phyloP scores from a whole-genome alignment of 208 protist species.

The Trypanosomatidae sp. region DNA sequence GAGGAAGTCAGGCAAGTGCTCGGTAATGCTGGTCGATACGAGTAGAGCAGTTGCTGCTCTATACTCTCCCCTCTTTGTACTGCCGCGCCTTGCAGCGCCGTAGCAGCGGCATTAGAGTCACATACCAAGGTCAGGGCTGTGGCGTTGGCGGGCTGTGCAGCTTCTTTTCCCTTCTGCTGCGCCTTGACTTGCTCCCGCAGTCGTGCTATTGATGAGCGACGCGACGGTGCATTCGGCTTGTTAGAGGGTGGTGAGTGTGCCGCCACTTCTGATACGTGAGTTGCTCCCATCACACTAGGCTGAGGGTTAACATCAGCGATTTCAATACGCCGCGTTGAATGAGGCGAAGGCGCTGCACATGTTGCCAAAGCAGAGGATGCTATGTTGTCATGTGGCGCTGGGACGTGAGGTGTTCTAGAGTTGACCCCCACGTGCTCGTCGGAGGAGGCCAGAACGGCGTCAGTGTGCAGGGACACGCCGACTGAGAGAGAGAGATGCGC shows the following conservation, averaged over 20 bases:
- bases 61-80: background rate
- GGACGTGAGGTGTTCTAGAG: background rate
- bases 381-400: background rate
- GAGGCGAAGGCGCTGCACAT: background rate
- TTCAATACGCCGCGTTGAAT: background rate
- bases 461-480: background rate
- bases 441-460: background rate
- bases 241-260: slow-evolving; percentile 10
- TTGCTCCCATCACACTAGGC: background rate
- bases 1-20: background rate
- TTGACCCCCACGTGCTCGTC: background rate
- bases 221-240: slow-evolving; percentile 8
- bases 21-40: slow-evolving; percentile 7
- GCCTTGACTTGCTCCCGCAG: slow-evolving; percentile 3
- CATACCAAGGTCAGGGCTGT: background rate
- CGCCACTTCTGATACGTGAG: background rate
- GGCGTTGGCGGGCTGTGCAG: background rate
- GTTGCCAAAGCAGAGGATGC: background rate
- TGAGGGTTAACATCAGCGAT: background rate
- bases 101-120: background rate
- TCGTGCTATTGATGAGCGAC: slow-evolving; percentile 16
- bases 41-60: slow-evolving; percentile 1
- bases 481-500: no score
- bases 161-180: background rate
- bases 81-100: background rate